Conservation (phyloP, 257 asterid genomes). For the Fraxinus quadrangulata region DNA sequence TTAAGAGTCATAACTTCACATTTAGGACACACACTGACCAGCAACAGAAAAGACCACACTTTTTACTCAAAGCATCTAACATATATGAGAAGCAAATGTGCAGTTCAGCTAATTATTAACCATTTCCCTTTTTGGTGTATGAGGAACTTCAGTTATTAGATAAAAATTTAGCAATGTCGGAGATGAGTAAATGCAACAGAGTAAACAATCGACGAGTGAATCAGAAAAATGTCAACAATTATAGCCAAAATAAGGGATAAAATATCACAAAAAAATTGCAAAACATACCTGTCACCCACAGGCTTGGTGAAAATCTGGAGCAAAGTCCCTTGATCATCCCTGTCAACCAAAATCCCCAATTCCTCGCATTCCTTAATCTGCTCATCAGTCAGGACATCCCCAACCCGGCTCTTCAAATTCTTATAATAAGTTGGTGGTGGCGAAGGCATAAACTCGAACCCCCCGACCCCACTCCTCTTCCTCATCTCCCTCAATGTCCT, state of each 20-base stretch:
- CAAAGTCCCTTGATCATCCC: constrained; percentile 96
- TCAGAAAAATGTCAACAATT: neutral
- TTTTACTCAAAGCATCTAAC: too few relatives aligned
- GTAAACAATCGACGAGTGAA: neutral
- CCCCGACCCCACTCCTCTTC: constrained; percentile 82
- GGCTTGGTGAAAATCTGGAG: constrained; percentile 98
- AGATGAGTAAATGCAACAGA: neutral
- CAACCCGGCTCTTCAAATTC: constrained; percentile 68
- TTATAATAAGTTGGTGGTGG: constrained; percentile 82
- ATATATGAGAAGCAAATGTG: neutral
- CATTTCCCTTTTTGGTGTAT: neutral
- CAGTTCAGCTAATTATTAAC: neutral
- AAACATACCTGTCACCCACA: constrained; percentile 77
- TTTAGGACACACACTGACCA: neutral
- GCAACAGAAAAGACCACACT: neutral
- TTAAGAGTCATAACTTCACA: neutral
- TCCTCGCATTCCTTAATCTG: constrained; percentile 87
- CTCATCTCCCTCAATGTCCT: constrained; percentile 84
- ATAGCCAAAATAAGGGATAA: neutral
- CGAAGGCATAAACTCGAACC: constrained; percentile 93
- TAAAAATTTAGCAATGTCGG: too few relatives aligned
- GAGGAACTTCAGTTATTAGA: too few relatives aligned
- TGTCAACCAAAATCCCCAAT: constrained; percentile 89
- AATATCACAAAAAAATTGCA: neutral
- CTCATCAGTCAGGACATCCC: constrained; percentile 70